Conservation (phyloP, 2,329 filamentous ascomycete species). For the Celoporthe dispersa region DNA sequence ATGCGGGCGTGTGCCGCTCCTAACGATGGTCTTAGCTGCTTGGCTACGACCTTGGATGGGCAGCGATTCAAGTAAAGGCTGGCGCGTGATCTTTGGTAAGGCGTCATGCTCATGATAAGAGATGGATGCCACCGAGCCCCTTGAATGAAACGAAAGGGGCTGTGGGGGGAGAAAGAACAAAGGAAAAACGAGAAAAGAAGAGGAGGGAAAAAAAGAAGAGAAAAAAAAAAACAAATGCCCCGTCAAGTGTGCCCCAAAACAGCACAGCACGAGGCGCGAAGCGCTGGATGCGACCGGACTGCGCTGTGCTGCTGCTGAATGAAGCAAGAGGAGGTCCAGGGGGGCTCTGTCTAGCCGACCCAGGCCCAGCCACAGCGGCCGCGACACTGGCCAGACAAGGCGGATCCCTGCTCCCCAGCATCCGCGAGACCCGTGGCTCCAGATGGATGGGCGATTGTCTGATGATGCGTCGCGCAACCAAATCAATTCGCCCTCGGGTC, state of each 20-base stretch:
- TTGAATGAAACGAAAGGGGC: neutral
- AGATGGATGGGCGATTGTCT: slow-evolving; percentile 20
- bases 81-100: neutral
- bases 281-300: slow-evolving; percentile 28
- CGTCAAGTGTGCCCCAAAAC: neutral
- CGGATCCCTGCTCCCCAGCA: slow-evolving; percentile 22
- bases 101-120: neutral
- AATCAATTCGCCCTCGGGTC: slow-evolving; percentile 12
- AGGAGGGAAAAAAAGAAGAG: too few relatives aligned
- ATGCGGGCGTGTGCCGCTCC: neutral
- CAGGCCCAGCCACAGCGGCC: slow-evolving; percentile 18
- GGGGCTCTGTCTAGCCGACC: slow-evolving; percentile 15
- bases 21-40: neutral
- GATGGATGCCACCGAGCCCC: neutral
- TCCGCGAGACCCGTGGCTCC: slow-evolving; percentile 28
- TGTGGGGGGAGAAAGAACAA: neutral
- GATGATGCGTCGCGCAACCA: slow-evolving; percentile 30
- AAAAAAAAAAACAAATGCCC: too few relatives aligned
- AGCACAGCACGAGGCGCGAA: slow-evolving; percentile 8
- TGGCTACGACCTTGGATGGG: neutral
- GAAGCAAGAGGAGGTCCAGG: slow-evolving; percentile 16
- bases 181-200: neutral
- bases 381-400: slow-evolving; percentile 20
- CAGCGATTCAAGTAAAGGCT: neutral
- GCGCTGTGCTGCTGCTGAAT: slow-evolving; percentile 21